These are phyloP conservation scores for Ascosphaera acerosa DNA, from an alignment of 2,329 filamentous ascomycete species.

Conservation along the genomic window DNA sequence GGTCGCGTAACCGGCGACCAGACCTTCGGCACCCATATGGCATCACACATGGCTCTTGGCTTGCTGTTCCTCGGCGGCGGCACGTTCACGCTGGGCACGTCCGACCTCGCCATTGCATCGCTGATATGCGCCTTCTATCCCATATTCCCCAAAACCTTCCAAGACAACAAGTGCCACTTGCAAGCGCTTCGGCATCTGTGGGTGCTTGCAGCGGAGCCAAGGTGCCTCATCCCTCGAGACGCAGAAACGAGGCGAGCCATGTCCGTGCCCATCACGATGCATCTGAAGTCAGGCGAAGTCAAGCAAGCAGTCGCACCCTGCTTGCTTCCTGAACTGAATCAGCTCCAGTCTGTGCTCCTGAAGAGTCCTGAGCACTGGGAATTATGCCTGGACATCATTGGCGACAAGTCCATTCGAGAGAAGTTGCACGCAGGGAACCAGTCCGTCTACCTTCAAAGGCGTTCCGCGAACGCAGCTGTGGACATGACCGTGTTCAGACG, in stretches of 20 bases:
- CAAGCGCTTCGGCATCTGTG: constrained; percentile 95
- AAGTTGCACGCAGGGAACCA: constrained; percentile 41
- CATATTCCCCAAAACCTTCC: constrained; percentile 63
- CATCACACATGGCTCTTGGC: constrained; percentile 75
- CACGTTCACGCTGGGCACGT: constrained; percentile 74
- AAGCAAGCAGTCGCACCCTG: constrained; percentile 26
- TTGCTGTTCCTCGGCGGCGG: constrained; percentile 79
- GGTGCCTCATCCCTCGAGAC: constrained; percentile 73
- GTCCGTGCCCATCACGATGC: constrained; percentile 42
- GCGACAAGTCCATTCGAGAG: constrained; percentile 33
- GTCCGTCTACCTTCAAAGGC: constrained; percentile 45
- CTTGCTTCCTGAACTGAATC: constrained; percentile 24
- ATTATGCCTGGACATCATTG: constrained; percentile 46
- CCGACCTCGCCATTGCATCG: constrained; percentile 61
- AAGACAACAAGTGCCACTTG: constrained; percentile 83
- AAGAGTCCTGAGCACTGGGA: constrained; percentile 47
- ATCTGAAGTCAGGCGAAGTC: constrained; percentile 22
- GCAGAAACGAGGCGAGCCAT: constrained; percentile 61
- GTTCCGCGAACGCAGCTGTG: constrained; percentile 36
- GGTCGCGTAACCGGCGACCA: constrained; percentile 63
- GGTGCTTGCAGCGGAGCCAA: constrained; percentile 74
- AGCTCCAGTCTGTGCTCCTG: constrained; percentile 15
- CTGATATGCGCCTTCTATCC: constrained; percentile 86
- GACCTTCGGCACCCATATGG: constrained; percentile 81
- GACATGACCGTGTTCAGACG: constrained; percentile 42